Evolutionary conservation across 208 protist genomes (phyloP), one percentile per base, ranked within the genome.

Genomic region (Leptomonas pyrrhocoris): DNA sequence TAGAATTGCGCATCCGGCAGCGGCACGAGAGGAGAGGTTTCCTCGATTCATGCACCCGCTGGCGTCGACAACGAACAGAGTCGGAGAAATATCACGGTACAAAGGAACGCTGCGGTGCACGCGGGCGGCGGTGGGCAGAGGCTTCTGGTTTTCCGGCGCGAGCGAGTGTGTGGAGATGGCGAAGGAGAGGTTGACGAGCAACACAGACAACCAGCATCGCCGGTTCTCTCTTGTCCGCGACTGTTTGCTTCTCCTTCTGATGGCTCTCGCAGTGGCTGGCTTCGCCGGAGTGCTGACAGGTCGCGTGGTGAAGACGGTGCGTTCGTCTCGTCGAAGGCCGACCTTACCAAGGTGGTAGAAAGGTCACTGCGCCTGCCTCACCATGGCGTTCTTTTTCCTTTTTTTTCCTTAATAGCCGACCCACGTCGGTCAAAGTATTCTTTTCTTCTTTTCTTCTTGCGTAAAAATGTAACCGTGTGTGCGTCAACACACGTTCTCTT

Each of bases 71-170:
- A 21, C 53, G 1, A 27, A 19, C 19, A 4, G 27, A 23, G 7
- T 61, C 4, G 49, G 31, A 15, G 64, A 38, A 31, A 51, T 50
- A 8, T 49, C 55, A 1, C 30, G 57, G 13, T 71, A 50, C 54
- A 64, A 64, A 18, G 57, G 63, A 21, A 30, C 42, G 18, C 19
- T 38, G 64, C 46, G 50, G 50, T 72, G 48, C 51, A 62, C 72
- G 19, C 30, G 25, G 5, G 72, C 51, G 9, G 15, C 36, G 11
- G 54, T 71, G 5, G 48, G 58, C 30, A 23, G 30, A 1, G 64
- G 49, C 21, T 68, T 66, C 31, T 77, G 56, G 48, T 50, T 66
- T 30, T 60, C 63, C 5, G 15, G 49, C 28, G 38, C 38, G 0
- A 31, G n/a, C 16, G 63, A 23, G 36, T 72, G 64, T 34, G 58